Evolutionary conservation across 2,329 filamentous ascomycete species (phyloP).

Genomic region (Zymoseptoria brevis): DNA sequence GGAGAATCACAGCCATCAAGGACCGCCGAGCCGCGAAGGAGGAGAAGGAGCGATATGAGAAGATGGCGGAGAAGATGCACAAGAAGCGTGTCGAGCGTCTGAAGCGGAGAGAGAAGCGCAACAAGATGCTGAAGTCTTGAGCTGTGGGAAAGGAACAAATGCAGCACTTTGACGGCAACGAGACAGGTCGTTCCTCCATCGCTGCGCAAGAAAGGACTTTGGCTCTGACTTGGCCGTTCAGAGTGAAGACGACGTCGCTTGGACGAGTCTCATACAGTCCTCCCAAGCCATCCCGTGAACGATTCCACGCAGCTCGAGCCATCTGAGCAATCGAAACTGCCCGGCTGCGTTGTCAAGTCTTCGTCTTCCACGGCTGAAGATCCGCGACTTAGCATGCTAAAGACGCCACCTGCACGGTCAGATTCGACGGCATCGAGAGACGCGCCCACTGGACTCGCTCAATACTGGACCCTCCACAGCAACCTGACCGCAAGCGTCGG

Average conservation of each 20-base stretch:
- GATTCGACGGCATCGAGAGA: not conserved
- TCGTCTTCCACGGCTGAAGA: not conserved
- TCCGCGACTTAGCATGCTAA: not conserved
- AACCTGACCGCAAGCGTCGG: not conserved
- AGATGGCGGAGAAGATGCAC: conserved; percentile 97
- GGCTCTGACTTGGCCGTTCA: not conserved
- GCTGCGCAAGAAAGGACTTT: not conserved
- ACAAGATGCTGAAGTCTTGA: conserved; percentile 59
- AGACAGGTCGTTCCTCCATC: not conserved
- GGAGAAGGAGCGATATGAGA: conserved; percentile 85
- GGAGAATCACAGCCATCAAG: conserved; percentile 69
- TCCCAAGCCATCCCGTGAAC: not conserved
- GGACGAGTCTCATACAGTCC: not conserved
- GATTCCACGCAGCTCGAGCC: not conserved
- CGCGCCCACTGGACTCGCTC: not conserved
- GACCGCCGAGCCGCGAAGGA: conserved; percentile 83
- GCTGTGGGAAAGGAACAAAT: not conserved
- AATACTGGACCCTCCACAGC: not conserved
- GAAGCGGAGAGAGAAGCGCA: conserved; percentile 94
- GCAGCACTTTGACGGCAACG: not conserved
- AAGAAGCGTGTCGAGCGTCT: conserved; percentile 85
- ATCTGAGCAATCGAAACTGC: not conserved
- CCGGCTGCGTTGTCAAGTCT: not conserved
- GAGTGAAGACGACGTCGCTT: not conserved
- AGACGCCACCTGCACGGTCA: not conserved